These are phyloP conservation scores for Sugiyamaella valdiviana DNA, from an alignment of 805 yeast species.

Conservation along the genomic window DNA sequence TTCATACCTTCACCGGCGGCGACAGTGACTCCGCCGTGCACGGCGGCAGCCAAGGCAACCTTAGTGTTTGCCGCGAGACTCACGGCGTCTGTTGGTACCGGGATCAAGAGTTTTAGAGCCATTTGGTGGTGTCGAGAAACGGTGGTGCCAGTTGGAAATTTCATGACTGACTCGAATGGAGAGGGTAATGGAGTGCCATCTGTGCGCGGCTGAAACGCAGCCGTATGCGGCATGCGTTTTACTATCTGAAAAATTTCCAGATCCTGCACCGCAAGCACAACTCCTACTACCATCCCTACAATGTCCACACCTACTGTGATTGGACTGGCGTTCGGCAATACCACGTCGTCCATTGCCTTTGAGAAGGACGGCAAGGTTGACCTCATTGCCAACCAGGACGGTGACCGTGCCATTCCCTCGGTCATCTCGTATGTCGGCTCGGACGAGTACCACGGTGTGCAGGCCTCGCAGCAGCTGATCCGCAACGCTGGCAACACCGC, in stretches of 20 bases:
- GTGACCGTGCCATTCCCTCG: slow-evolving; percentile 95
- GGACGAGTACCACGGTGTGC: slow-evolving; percentile 96
- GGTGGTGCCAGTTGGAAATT: not conserved
- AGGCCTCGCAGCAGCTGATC: slow-evolving; percentile 85
- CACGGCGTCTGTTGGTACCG: slow-evolving; percentile 4
- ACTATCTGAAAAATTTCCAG: not conserved
- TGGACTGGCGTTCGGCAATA: slow-evolving; percentile 96
- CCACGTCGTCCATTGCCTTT: slow-evolving; percentile 89
- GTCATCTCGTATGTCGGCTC: slow-evolving; percentile 84
- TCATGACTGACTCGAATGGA: not conserved
- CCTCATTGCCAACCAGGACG: slow-evolving; percentile 98
- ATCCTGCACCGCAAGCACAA: not conserved
- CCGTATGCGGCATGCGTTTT: not conserved
- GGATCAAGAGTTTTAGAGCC: slow-evolving; percentile 6
- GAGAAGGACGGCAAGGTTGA: slow-evolving; percentile 87
- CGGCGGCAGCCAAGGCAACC: slow-evolving; percentile 5
- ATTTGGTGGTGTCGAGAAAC: not conserved
- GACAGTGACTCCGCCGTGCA: slow-evolving; percentile 2
- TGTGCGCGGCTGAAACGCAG: not conserved
- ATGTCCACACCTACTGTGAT: slow-evolving; percentile 47
- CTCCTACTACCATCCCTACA: not conserved
- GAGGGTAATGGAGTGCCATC: not conserved
- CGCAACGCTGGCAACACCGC: slow-evolving; percentile 87
- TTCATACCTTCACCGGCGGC: slow-evolving; percentile 1
- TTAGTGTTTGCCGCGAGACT: slow-evolving; percentile 4